Conservation (phyloP, 345 rosid species). For the Nasturtium officinale region DNA sequence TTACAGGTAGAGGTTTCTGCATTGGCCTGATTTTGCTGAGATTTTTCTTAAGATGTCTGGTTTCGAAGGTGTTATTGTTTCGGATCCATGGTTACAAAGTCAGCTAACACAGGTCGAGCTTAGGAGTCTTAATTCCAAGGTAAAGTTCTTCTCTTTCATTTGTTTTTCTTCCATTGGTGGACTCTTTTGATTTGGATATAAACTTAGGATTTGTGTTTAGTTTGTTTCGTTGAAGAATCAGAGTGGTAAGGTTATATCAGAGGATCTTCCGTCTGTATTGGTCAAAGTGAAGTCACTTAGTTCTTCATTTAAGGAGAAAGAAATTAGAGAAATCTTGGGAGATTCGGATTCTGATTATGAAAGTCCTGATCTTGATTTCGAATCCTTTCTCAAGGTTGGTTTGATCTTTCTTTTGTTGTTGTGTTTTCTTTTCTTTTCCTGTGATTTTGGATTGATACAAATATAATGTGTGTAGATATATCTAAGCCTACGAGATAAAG, state of each 20-base stretch:
- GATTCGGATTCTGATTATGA: slow-evolving; percentile 51
- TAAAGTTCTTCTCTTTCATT: slow-evolving; percentile 13
- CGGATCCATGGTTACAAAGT: slow-evolving; percentile 88
- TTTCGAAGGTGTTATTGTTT: slow-evolving; percentile 63
- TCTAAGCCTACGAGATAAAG: slow-evolving; percentile 65
- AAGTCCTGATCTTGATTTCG: slow-evolving; percentile 68
- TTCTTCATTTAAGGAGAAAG: slow-evolving; percentile 68
- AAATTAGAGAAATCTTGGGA: slow-evolving; percentile 53
- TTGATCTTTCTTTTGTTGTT: background rate
- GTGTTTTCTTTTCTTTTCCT: background rate
- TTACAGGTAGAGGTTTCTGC: slow-evolving; percentile 14
- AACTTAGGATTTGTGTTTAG: slow-evolving; percentile 44
- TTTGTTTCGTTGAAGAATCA: slow-evolving; percentile 62
- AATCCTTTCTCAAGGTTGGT: slow-evolving; percentile 76
- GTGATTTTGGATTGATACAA: slow-evolving; percentile 31
- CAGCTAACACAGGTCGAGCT: slow-evolving; percentile 95
- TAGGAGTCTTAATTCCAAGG: slow-evolving; percentile 80
- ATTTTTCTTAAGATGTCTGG: slow-evolving; percentile 66
- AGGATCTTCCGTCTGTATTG: slow-evolving; percentile 68
- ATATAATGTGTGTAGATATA: slow-evolving; percentile 54
- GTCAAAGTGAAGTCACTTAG: slow-evolving; percentile 72
- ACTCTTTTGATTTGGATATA: slow-evolving; percentile 3
- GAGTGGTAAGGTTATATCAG: slow-evolving; percentile 60
- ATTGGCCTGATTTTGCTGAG: slow-evolving; percentile 33
- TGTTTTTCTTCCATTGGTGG: background rate